Evolutionary conservation across 495 filamentous ascomycete genomes (phyloP), one percentile per base, ranked within the genome.

Genomic region (Endocarpon pusillum): DNA sequence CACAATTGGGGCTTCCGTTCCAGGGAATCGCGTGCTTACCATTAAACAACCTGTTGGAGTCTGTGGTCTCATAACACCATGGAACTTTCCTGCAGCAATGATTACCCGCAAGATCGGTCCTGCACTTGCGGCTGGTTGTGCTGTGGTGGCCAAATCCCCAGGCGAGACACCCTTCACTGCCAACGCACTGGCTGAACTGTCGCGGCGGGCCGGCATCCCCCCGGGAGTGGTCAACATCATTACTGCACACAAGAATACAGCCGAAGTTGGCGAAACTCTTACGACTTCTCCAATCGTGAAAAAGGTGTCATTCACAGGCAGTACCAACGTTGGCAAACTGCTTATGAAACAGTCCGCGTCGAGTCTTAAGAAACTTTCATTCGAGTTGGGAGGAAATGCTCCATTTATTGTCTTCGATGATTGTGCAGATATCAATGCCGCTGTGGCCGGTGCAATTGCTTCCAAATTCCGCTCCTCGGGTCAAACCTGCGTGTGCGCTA

Each of bases 361-460:
- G 5, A 91, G 81, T 0, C 58, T 94, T 36, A 94, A 94, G 63
- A 82, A 89, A 48, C 61, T 89, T 14, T 80, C 72, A 3, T 75
- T 92, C 46, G 86, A 93, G 48, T 68, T 94, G 0, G 85, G 85
- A 31, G 85, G 85, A 15, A 94, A 94, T 51, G 78, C 82, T 0
- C 84, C 85, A 1, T 91, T 94, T 58, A 91, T 94, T 35, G 81
- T 93, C 12, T 94, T 93, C 43, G 79, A 91, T 36, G 84, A 93
- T 45, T 57, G 57, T 11, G 80, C 84, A 21, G 78, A 93, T 47
- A 54, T 93, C 23, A 79, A 83, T 37, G 54, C 59, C 0, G 84
- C 84, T 3, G 77, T 92, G 4, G 61, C 67, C 1, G 85, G 80
- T 4, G 80, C 78, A 5, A 63, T 92, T 31, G 52, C 70, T 18